Conservation (phyloP, 1,284 basidiomycete genomes). For the Mycosarcoma mackinlayi region DNA sequence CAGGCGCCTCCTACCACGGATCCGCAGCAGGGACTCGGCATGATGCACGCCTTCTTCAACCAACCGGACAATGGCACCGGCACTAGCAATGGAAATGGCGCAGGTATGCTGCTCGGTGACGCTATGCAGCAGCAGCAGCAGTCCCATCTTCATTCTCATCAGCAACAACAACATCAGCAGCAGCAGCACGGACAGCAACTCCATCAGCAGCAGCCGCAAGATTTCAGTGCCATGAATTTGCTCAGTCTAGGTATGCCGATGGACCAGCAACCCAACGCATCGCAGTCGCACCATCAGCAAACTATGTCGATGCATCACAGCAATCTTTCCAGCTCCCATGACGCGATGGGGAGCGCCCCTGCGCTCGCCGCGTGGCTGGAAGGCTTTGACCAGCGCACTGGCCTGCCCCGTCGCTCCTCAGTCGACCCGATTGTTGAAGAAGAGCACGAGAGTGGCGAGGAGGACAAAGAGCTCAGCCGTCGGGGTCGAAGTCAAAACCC, state of each 20-base stretch:
- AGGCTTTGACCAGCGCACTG: slow-evolving; percentile 49
- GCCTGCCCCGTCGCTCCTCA: slow-evolving; percentile 48
- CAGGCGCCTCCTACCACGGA: slow-evolving; percentile 45
- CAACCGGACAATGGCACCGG: slow-evolving; percentile 12
- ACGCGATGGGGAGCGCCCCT: slow-evolving; percentile 15
- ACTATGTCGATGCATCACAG: slow-evolving; percentile 27
- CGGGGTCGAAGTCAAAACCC: slow-evolving; percentile 36
- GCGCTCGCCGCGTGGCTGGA: slow-evolving; percentile 48
- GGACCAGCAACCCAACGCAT: slow-evolving; percentile 11
- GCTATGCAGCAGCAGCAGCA: slow-evolving; percentile 27
- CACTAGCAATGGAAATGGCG: not conserved
- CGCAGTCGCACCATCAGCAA: slow-evolving; percentile 8
- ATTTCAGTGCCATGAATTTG: slow-evolving; percentile 48
- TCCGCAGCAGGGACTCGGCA: slow-evolving; percentile 43
- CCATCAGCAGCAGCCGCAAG: slow-evolving; percentile 30
- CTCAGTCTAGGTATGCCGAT: slow-evolving; percentile 43
- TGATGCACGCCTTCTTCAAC: slow-evolving; percentile 50
- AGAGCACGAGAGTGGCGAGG: slow-evolving; percentile 40
- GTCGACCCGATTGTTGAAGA: slow-evolving; percentile 56
- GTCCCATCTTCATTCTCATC: too few relatives aligned
- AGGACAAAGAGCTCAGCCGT: slow-evolving; percentile 40
- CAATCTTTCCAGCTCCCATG: slow-evolving; percentile 11
- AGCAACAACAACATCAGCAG: slow-evolving; percentile 13
- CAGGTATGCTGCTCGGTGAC: slow-evolving; percentile 20
- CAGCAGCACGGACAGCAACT: slow-evolving; percentile 16